Evolutionary conservation across 2,329 filamentous ascomycete genomes (phyloP).

Genomic region (Ophiosphaerella narmari): DNA sequence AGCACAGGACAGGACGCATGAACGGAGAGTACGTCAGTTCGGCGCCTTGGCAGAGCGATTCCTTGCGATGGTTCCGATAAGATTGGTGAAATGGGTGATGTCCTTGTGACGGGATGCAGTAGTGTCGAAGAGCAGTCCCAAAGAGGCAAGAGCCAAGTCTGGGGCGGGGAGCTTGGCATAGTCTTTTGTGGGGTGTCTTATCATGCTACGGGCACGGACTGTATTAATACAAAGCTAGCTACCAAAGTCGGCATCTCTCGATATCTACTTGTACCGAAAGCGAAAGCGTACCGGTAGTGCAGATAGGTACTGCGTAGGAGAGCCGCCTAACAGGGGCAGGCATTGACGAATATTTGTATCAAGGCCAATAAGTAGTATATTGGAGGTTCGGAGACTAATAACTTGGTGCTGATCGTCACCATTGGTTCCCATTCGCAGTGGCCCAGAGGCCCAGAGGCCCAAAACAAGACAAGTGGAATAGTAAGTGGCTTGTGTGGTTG

Average conservation of each 20-base stretch:
- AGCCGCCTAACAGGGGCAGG: too few species aligned
- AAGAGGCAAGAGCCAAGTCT: slow-evolving; percentile 8
- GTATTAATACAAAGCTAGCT: not conserved
- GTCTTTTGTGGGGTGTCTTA: not conserved
- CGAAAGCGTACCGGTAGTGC: not conserved
- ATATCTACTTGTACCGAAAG: not conserved
- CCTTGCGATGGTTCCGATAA: too few species aligned
- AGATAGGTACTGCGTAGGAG: not conserved
- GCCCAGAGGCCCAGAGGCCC: too few species aligned
- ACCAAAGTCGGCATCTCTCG: not conserved
- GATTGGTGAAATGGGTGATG: not conserved
- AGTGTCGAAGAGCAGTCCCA: not conserved
- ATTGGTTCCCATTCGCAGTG: too few species aligned
- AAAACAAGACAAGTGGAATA: too few species aligned
- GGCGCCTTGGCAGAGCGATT: not conserved
- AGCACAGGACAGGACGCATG: not conserved
- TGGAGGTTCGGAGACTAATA: too few species aligned
- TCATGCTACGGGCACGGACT: not conserved
- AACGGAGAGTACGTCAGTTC: not conserved
- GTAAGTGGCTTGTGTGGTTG: too few species aligned
- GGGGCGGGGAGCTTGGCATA: not conserved
- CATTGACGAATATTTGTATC: too few species aligned
- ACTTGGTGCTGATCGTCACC: too few species aligned
- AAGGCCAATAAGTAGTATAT: too few species aligned
- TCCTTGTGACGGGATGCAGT: slow-evolving; percentile 1